Percentiles rank a stretch among this genome's conserved stretches.
Evolutionary conservation across 1,284 basidiomycete genomes (phyloP).

Genomic region (Microbotryum intermedium): DNA sequence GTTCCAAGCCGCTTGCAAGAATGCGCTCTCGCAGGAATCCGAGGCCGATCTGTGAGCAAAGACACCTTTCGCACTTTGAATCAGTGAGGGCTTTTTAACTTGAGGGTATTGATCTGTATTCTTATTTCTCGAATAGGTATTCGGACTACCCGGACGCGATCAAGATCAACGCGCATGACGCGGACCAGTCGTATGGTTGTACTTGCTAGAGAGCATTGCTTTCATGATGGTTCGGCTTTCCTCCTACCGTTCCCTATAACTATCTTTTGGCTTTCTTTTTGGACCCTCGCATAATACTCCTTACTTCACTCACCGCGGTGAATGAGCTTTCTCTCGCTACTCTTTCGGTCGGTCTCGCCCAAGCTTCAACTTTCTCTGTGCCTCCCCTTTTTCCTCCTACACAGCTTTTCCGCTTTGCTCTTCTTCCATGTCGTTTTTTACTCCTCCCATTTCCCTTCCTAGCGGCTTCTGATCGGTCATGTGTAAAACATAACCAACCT

Average conservation of each 20-base stretch:
- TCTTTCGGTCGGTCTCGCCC: too few species aligned
- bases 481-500: too few species aligned
- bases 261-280: not conserved
- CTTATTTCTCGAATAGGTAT: constrained; percentile 51
- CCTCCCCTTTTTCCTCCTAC: not conserved
- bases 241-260: not conserved
- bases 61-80: too few species aligned
- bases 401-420: not conserved
- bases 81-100: too few species aligned
- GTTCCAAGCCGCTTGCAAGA: constrained; percentile 98
- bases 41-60: constrained; percentile 79
- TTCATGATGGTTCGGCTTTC: not conserved
- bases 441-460: not conserved
- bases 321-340: not conserved
- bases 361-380: too few species aligned
- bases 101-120: not conserved
- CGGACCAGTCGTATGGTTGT: constrained; percentile 25
- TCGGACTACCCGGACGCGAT: constrained; percentile 99
- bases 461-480: too few species aligned
- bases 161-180: constrained; percentile 51
- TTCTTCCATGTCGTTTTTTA: not conserved
- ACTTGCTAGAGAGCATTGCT: constrained; percentile 4
- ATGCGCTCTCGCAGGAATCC: constrained; percentile 91
- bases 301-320: not conserved
- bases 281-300: not conserved